Evolutionary conservation across 345 rosid genomes (phyloP), one percentile per base, ranked within the genome.

Genomic region (Lepidium aucheri): DNA sequence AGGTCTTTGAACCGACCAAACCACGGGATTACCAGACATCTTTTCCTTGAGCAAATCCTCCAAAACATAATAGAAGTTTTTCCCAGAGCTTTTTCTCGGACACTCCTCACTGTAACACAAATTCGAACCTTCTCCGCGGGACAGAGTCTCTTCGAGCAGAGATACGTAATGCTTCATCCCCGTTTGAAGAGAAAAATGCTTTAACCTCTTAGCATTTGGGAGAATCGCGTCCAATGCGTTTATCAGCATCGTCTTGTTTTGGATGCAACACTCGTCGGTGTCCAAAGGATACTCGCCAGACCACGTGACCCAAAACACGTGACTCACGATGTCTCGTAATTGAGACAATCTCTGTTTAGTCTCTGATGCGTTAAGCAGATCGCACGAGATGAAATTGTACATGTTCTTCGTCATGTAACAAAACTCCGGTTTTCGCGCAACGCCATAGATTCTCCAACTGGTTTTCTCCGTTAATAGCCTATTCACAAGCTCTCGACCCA

Each of bases 291-390:
- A 82, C 53, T 82, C 79, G 17, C 74, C 76, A 6, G 90, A 84
- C 98, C 98, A 89, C 38, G 98, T 87, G 73, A 89, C 69, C 96
- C 95, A 89, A 28, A 92, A 92, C 67, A 84, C 64, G 65, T 92
- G 95, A 28, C 88, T 92, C 79, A 80, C 84, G 59, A 61, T 74
- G 10, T 79, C 85, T 15, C 77, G 67, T 41, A 84, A 38, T 24
- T 32, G 30, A 24, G 84, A 78, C 14, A 92, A 67, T 63, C 74
- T 83, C 53, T 75, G 66, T 36, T 63, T 61, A 4, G 88, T 83
- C 58, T 89, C 93, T 0, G 64, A 24, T 13, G 83, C 83, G 75
- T 84, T 73, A 30, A 84, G 64, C 56, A 92, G 81, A 70, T 92
- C 95, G 52, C 95, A 89, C 1, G 93, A 77, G 57, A 89, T 84